Conservation (phyloP, 768 basidiomycete genomes). For the Ephemerocybe angulata region DNA sequence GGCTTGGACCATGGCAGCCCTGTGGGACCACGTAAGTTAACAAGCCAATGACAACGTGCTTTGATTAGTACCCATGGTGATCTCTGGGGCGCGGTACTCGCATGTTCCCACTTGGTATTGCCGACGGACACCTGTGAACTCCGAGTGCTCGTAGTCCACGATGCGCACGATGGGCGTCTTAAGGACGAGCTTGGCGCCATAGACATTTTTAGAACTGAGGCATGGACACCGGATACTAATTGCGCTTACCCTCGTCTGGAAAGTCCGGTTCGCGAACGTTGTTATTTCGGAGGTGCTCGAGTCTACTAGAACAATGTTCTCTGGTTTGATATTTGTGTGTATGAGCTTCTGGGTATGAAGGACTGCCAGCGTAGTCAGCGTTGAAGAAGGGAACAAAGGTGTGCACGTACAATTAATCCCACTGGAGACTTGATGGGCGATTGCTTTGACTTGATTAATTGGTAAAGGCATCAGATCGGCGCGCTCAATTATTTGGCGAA, state of each 20-base stretch:
- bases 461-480: too few species aligned
- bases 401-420: too few species aligned
- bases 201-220: background rate
- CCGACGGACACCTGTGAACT: too few species aligned
- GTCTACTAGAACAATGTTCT: background rate
- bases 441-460: too few species aligned
- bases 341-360: background rate
- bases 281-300: background rate
- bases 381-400: too few species aligned
- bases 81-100: background rate
- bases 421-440: too few species aligned
- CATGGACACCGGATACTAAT: background rate
- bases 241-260: background rate
- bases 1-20: background rate
- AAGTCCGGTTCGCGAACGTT: background rate
- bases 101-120: background rate
- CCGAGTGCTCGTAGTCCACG: background rate
- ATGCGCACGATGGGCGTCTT: background rate
- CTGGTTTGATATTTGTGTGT: background rate
- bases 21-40: background rate
- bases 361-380: too few species aligned
- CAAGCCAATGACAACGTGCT: background rate
- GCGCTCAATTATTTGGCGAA: too few species aligned
- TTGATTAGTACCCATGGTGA: background rate
- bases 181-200: background rate